phyloP scores from a whole-genome alignment of 116 monocot species.

The Posidonia oceanica region DNA sequence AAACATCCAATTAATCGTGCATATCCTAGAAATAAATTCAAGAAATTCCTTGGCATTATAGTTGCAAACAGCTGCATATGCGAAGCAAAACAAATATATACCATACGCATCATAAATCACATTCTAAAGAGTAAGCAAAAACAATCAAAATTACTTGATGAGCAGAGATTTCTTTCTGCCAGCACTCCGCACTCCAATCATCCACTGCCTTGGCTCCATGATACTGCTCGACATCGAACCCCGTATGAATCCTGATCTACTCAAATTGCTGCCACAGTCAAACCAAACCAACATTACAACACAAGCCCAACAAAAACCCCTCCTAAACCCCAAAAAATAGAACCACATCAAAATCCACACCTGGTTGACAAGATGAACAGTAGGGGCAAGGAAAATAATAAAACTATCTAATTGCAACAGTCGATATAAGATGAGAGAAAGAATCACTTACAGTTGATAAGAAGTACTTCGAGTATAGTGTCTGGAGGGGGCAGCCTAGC shows the following conservation, averaged over 20 bases:
- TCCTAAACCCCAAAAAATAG: slow-evolving; percentile 39
- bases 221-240: slow-evolving; percentile 39
- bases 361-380: slow-evolving; percentile 14
- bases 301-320: no score
- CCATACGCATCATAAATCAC: no score
- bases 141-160: no score
- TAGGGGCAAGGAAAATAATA: no score
- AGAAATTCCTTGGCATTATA: no score
- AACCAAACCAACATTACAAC: neutral
- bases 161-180: slow-evolving; percentile 84
- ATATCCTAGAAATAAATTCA: no score
- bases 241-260: slow-evolving; percentile 44
- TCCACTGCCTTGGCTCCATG: slow-evolving; percentile 64
- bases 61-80: no score
- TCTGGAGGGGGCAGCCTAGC: slow-evolving; percentile 60
- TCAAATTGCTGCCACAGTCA: slow-evolving; percentile 50
- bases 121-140: no score
- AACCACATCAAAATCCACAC: slow-evolving; percentile 69
- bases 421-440: neutral
- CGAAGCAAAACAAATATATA: no score
- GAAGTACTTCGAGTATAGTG: slow-evolving; percentile 56
- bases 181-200: slow-evolving; percentile 40
- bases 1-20: no score
- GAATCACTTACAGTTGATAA: slow-evolving; percentile 59
- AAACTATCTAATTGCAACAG: neutral